phyloP scores from a whole-genome alignment of 2,329 filamentous ascomycete genomes.

The Fusarium tupiense region DNA sequence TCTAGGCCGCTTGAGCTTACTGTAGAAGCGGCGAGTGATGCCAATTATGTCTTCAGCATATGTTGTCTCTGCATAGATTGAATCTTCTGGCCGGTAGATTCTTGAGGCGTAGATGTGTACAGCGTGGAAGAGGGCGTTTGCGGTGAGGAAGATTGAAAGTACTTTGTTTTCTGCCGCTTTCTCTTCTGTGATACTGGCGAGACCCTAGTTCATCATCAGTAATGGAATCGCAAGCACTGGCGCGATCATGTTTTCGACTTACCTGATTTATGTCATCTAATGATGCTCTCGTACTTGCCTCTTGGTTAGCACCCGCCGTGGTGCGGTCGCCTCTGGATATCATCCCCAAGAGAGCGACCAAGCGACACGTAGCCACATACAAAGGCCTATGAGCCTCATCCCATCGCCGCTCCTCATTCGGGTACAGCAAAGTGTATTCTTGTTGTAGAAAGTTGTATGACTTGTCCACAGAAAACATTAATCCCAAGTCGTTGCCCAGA shows the following conservation, averaged over 20 bases:
- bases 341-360: rapidly evolving
- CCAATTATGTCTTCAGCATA: background rate
- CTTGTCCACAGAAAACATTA: background rate
- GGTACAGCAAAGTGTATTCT: background rate
- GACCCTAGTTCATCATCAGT: rapidly evolving
- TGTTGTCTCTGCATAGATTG: rapidly evolving
- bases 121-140: background rate
- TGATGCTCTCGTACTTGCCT: background rate
- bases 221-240: rapidly evolving
- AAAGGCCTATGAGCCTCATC: background rate
- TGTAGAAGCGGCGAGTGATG: background rate
- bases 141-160: rapidly evolving
- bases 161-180: background rate
- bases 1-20: rapidly evolving
- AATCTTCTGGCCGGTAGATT: rapidly evolving
- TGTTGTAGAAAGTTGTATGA: background rate
- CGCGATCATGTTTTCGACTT: rapidly evolving
- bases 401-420: background rate
- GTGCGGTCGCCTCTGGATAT: background rate
- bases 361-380: background rate
- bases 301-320: rapidly evolving
- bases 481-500: background rate
- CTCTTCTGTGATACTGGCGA: background rate
- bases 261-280: background rate
- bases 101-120: background rate